Evolutionary conservation across 805 yeast species (phyloP).

Genomic region (Wickerhamomyces bisporus): DNA sequence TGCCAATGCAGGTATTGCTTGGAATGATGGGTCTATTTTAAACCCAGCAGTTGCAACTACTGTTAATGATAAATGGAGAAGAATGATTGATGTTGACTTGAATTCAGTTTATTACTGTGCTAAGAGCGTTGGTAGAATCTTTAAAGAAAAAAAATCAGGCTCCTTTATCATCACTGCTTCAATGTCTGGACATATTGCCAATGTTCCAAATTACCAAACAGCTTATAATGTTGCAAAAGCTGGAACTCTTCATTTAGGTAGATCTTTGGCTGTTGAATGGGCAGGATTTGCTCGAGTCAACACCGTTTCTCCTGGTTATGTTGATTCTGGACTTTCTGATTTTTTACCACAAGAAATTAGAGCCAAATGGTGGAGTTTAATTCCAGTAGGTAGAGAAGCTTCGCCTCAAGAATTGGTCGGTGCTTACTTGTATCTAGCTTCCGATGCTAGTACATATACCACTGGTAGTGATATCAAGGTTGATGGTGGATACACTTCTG

Average conservation of each 20-base stretch:
- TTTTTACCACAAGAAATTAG: conserved; percentile 39
- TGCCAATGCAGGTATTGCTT: conserved; percentile 86
- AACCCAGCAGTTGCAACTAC: conserved; percentile 25
- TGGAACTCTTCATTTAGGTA: conserved; percentile 68
- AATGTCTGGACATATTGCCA: conserved; percentile 85
- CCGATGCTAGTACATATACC: conserved; percentile 75
- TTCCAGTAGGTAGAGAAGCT: conserved; percentile 75
- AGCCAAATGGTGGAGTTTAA: conserved; percentile 43
- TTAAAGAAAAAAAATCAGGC: conserved; percentile 71
- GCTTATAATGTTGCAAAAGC: conserved; percentile 90
- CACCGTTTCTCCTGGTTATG: conserved; percentile 83
- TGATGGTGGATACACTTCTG: conserved; percentile 66
- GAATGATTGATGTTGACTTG: conserved; percentile 68
- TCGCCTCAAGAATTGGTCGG: conserved; percentile 71
- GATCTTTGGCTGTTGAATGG: conserved; percentile 84
- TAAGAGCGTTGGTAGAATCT: conserved; percentile 67
- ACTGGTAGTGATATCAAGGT: conserved; percentile 74
- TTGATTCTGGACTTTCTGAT: conserved; percentile 61
- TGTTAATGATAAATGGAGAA: conserved; percentile 55
- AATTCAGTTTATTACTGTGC: conserved; percentile 80
- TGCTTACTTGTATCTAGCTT: conserved; percentile 73
- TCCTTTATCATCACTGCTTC: conserved; percentile 83
- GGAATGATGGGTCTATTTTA: conserved; percentile 61
- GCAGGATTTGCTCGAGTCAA: conserved; percentile 84
- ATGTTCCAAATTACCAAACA: conserved; percentile 83